These are phyloP conservation scores for Sequoiadendron giganteum DNA, from an alignment of 75 land plant genomes.

Conservation along the genomic window DNA sequence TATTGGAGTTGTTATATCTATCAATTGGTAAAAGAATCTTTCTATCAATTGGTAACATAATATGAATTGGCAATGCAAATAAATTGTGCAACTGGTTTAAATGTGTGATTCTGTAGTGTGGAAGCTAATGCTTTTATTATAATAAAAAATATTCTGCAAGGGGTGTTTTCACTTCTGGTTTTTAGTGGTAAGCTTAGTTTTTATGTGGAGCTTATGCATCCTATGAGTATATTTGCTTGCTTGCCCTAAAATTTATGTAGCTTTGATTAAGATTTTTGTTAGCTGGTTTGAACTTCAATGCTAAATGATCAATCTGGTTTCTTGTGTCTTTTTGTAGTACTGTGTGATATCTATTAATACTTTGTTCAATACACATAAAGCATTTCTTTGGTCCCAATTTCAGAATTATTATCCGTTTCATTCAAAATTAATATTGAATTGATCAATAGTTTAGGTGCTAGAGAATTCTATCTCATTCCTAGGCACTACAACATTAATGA, in stretches of 20 bases:
- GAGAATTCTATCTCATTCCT: not conserved
- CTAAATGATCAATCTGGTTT: not conserved
- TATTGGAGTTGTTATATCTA: not conserved
- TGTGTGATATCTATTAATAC: not conserved
- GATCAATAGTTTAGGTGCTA: not conserved
- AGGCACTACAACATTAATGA: not conserved
- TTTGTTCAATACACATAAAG: not conserved
- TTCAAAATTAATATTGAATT: not conserved
- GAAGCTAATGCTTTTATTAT: not conserved
- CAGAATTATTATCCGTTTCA: not conserved
- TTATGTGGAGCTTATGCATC: not conserved
- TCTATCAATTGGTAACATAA: not conserved
- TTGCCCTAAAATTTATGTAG: not conserved
- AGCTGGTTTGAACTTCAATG: not conserved
- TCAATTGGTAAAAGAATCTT: not conserved
- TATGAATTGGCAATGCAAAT: not conserved
- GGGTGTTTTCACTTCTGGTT: not conserved
- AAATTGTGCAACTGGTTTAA: not conserved
- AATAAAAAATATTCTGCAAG: constrained; percentile 2
- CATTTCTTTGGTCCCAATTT: not conserved
- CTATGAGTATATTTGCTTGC: not conserved
- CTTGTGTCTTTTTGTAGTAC: not conserved
- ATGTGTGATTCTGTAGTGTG: not conserved
- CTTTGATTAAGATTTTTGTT: not conserved
- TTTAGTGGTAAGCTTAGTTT: not conserved